Evolutionary conservation across 352 stramenopile genomes (phyloP).

Genomic region (Globisporangium lucens): DNA sequence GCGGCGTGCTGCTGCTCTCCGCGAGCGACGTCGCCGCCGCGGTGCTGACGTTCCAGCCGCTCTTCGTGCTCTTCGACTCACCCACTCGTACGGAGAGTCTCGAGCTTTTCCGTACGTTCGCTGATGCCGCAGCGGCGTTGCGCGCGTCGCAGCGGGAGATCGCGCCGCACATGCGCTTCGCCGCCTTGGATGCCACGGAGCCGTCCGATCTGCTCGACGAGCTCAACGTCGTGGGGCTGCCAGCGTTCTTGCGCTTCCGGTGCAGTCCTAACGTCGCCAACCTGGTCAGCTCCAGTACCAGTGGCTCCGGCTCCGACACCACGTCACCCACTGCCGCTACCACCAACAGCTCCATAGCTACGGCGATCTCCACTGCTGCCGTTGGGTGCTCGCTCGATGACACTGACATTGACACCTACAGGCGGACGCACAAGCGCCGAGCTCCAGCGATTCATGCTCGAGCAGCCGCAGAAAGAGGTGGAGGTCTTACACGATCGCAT

Average conservation of each 20-base stretch:
- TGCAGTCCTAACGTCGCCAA: constrained; percentile 16
- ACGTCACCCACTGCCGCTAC: background rate
- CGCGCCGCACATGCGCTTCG: constrained; percentile 22
- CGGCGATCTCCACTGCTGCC: background rate
- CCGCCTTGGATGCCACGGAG: constrained; percentile 24
- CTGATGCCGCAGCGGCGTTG: constrained; percentile 28
- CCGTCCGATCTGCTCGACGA: constrained; percentile 8
- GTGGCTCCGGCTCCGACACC: background rate
- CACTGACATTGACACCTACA: constrained; percentile 23
- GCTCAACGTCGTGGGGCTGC: constrained; percentile 26
- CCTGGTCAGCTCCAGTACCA: background rate
- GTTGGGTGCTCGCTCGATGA: constrained; percentile 16
- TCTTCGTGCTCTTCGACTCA: constrained; percentile 47
- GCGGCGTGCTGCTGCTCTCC: constrained; percentile 31
- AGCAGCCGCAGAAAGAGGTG: constrained; percentile 24
- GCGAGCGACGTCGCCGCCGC: constrained; percentile 19
- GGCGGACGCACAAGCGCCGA: constrained; percentile 34
- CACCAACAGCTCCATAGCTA: background rate
- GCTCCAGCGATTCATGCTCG: constrained; percentile 36
- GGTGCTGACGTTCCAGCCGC: constrained; percentile 21
- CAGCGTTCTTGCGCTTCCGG: constrained; percentile 29
- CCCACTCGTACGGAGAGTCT: constrained; percentile 24
- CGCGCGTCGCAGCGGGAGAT: constrained; percentile 18
- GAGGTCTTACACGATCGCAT: constrained; percentile 12
- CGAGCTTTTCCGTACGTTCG: constrained; percentile 29